Percentiles rank a stretch among this genome's conserved stretches.
phyloP scores from a whole-genome alignment of 2,329 filamentous ascomycete species.

The Zalaria obscura region DNA sequence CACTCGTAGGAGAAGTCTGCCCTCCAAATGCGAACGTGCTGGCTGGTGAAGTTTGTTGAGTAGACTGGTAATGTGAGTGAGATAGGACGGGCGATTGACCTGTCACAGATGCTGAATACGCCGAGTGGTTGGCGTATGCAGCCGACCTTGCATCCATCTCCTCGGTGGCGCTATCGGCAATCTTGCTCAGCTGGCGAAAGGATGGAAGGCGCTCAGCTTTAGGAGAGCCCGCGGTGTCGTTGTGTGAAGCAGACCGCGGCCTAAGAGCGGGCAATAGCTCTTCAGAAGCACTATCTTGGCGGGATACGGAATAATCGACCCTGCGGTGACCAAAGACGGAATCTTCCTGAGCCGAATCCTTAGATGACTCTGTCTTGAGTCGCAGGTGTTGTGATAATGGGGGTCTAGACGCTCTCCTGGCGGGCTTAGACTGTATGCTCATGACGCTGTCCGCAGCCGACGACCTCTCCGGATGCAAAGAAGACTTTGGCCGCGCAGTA shows the following conservation, averaged over 20 bases:
- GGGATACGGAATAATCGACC: not conserved
- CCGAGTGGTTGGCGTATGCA: conserved; percentile 5
- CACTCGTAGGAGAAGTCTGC: conserved; percentile 6
- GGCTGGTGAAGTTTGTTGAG: conserved; percentile 14
- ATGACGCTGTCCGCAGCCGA: too few relatives aligned
- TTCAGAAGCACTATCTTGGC: not conserved
- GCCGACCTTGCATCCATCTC: conserved; percentile 8
- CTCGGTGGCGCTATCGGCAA: conserved; percentile 14
- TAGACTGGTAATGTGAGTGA: conserved; percentile 11
- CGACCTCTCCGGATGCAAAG: too few relatives aligned
- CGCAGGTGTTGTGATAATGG: not conserved
- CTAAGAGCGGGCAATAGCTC: conserved; percentile 14
- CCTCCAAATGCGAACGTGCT: conserved; percentile 4
- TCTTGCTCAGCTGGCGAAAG: conserved; percentile 16
- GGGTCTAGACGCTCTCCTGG: not conserved
- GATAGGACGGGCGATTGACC: conserved; percentile 14
- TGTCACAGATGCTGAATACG: conserved; percentile 10
- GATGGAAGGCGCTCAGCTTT: conserved; percentile 15
- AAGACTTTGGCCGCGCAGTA: too few relatives aligned
- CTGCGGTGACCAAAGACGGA: not conserved
- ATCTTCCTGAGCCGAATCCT: not conserved
- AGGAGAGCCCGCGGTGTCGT: conserved; percentile 8
- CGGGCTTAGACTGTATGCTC: not conserved
- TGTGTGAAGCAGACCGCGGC: conserved; percentile 8
- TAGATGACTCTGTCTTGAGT: not conserved